Conservation (phyloP, 179 eudicot species). For the Beta macrorhiza region DNA sequence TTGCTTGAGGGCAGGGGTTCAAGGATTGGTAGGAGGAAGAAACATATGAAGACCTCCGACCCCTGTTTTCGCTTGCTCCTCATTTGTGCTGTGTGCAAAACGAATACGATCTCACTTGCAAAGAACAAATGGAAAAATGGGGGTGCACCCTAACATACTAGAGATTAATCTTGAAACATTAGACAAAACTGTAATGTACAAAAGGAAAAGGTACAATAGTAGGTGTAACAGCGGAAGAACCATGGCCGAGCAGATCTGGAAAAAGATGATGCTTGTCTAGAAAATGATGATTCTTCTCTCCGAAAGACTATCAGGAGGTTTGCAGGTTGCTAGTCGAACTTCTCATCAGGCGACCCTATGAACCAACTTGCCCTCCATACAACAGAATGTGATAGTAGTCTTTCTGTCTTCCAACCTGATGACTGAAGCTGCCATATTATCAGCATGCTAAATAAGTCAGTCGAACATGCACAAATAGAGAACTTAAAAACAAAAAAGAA, state of each 20-base stretch:
- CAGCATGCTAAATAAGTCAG: neutral
- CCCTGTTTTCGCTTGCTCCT: too few species aligned
- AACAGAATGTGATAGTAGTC: conserved; percentile 69
- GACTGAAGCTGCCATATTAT: conserved; percentile 56
- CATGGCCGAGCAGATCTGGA: neutral
- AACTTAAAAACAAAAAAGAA: neutral
- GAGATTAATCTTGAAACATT: too few species aligned
- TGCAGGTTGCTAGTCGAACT: conserved; percentile 37
- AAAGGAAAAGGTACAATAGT: too few species aligned
- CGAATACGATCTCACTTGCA: too few species aligned
- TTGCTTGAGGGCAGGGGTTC: too few species aligned
- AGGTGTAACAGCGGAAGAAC: too few species aligned
- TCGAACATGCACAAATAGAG: neutral
- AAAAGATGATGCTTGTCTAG: neutral
- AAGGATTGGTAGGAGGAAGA: too few species aligned
- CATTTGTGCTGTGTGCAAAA: too few species aligned
- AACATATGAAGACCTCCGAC: too few species aligned
- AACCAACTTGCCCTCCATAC: conserved; percentile 88
- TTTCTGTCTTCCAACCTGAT: conserved; percentile 81
- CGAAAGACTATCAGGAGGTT: neutral
- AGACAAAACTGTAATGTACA: too few species aligned
- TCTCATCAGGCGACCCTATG: conserved; percentile 31
- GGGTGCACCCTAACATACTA: too few species aligned
- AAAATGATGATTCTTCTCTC: neutral
- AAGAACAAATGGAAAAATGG: too few species aligned